Conservation (phyloP, 495 filamentous ascomycete genomes). For the Amorphotheca resinae region DNA sequence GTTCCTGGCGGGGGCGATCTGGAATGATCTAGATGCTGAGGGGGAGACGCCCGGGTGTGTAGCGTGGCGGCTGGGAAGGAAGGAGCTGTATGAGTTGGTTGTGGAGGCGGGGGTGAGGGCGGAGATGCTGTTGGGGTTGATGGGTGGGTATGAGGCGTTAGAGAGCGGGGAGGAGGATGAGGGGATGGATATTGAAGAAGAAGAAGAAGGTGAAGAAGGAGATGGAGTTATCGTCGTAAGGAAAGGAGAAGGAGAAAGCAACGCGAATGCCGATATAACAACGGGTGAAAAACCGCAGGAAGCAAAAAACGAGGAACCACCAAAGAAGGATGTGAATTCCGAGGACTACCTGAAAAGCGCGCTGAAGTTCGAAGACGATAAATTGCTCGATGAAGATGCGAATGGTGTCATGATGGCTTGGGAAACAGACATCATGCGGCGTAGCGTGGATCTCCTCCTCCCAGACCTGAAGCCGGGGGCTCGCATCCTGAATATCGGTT, state of each 20-base stretch:
- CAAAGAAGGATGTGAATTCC: constrained; percentile 23
- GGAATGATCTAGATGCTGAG: constrained; percentile 83
- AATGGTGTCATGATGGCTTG: constrained; percentile 98
- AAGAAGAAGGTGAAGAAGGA: constrained; percentile 24
- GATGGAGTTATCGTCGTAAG: constrained; percentile 17
- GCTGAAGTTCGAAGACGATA: constrained; percentile 58
- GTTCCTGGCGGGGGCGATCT: constrained; percentile 80
- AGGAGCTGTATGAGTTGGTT: constrained; percentile 68
- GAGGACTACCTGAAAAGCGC: constrained; percentile 62
- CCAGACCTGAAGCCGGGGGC: constrained; percentile 40
- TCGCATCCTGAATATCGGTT: constrained; percentile 79
- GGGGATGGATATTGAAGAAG: constrained; percentile 36
- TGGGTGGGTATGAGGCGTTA: constrained; percentile 69
- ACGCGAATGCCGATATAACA: constrained; percentile 3
- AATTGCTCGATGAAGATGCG: constrained; percentile 59
- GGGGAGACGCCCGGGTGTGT: constrained; percentile 89
- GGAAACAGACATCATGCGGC: constrained; percentile 84
- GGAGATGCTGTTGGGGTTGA: constrained; percentile 64
- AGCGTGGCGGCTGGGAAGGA: constrained; percentile 55
- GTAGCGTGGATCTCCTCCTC: constrained; percentile 52
- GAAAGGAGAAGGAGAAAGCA: constrained; percentile 13
- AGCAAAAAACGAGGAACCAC: constrained; percentile 6
- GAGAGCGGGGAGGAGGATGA: constrained; percentile 50
- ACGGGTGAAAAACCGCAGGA: constrained; percentile 11
- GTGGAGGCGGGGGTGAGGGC: constrained; percentile 89